These are phyloP conservation scores for Chiua sp. DNA, from an alignment of 1,284 basidiomycete species.

Conservation along the genomic window DNA sequence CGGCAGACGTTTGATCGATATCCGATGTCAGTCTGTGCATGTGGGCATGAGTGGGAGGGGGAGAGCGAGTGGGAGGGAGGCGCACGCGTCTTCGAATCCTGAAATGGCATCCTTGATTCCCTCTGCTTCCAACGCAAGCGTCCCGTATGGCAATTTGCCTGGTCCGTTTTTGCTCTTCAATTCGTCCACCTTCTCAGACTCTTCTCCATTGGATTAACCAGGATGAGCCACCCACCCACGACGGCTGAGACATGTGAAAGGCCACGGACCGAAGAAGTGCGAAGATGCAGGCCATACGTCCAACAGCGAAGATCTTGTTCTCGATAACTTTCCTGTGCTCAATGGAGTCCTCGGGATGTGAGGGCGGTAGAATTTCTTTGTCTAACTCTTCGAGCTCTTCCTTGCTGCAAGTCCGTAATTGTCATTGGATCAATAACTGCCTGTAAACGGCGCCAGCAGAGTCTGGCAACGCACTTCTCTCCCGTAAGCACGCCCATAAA, in stretches of 20 bases:
- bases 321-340: slow-evolving; percentile 90
- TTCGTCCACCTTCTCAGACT: slow-evolving; percentile 97
- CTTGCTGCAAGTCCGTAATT: slow-evolving; percentile 96
- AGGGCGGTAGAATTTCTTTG: slow-evolving; percentile 46
- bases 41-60: neutral
- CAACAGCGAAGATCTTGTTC: slow-evolving; percentile 99
- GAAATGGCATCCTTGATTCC: slow-evolving; percentile 96
- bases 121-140: slow-evolving; percentile 89
- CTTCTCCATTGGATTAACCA: slow-evolving; percentile 68
- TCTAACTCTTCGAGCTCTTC: slow-evolving; percentile 94
- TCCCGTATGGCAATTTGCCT: slow-evolving; percentile 83
- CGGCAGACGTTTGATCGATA: slow-evolving; percentile 97
- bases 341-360: slow-evolving; percentile 55
- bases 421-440: slow-evolving; percentile 7
- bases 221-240: neutral
- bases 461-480: slow-evolving; percentile 76
- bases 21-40: slow-evolving; percentile 87
- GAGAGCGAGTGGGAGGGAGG: slow-evolving; percentile 27
- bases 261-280: slow-evolving; percentile 84
- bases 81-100: slow-evolving; percentile 95
- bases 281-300: slow-evolving; percentile 96
- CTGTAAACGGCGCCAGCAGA: neutral
- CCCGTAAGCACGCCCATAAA: slow-evolving; percentile 97
- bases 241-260: neutral
- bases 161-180: slow-evolving; percentile 91